Conservation (phyloP, 2,329 filamentous ascomycete species). For the Fusarium mundagurra region DNA sequence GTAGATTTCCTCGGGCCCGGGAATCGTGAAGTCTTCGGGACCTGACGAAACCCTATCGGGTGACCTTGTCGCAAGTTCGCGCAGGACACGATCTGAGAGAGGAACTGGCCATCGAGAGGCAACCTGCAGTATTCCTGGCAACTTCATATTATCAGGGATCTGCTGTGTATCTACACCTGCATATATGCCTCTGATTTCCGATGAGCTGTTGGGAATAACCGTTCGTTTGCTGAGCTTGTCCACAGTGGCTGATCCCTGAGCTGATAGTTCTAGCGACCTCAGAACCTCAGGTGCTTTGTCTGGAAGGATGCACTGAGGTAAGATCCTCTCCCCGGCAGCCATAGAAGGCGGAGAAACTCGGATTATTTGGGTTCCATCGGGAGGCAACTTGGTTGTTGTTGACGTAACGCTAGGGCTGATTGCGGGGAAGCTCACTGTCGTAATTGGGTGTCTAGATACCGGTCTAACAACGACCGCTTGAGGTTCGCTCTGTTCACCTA, state of each 20-base stretch:
- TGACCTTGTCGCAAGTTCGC: background rate
- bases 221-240: background rate
- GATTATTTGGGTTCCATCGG: background rate
- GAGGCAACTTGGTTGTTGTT: background rate
- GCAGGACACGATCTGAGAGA: background rate
- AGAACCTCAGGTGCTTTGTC: background rate
- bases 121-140: background rate
- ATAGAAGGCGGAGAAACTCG: background rate
- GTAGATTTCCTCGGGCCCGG: background rate
- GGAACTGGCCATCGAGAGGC: background rate
- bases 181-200: background rate
- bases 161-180: background rate
- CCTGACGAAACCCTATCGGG: background rate
- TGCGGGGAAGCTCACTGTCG: background rate
- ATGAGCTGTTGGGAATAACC: background rate
- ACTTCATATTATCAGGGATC: background rate
- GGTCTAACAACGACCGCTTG: background rate
- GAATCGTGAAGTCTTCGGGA: background rate
- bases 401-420: background rate
- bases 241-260: background rate
- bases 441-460: background rate
- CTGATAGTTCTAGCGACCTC: background rate
- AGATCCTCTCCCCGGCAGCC: background rate
- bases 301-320: background rate
- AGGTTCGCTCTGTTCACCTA: background rate